These are phyloP conservation scores for Hsuehochloa calcarea DNA, from an alignment of 176 grass and related monocot species.

Conservation along the genomic window DNA sequence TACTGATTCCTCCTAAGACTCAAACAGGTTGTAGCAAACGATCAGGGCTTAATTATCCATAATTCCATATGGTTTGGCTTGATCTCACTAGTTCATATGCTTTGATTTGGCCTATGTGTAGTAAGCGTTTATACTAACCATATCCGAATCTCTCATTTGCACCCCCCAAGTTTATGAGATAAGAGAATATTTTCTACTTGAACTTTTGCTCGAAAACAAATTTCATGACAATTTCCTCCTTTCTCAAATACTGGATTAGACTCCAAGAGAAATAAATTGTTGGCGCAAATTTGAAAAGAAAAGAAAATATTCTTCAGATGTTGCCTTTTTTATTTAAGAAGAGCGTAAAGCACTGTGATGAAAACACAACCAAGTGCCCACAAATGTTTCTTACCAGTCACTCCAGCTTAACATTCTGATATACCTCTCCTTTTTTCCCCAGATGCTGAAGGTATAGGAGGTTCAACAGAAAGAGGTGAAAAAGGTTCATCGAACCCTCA, in stretches of 20 bases:
- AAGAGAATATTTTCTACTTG: not conserved
- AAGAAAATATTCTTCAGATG: not conserved
- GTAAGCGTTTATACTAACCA: too few species aligned
- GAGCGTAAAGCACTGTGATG: not conserved
- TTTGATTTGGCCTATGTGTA: not conserved
- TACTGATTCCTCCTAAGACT: not conserved
- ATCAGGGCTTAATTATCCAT: not conserved
- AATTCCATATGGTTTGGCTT: not conserved
- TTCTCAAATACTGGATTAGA: not conserved
- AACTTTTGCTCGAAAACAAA: not conserved
- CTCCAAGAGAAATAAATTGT: not conserved
- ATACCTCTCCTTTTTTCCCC: not conserved
- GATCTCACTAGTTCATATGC: not conserved
- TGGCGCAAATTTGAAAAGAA: not conserved
- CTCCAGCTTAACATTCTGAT: not conserved
- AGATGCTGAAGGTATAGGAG: slow-evolving; percentile 27
- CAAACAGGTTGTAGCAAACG: not conserved
- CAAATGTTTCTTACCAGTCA: not conserved
- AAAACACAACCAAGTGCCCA: too few species aligned
- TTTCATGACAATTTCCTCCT: not conserved
- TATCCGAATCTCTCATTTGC: not conserved
- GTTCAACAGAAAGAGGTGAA: slow-evolving; percentile 58
- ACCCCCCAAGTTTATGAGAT: not conserved
- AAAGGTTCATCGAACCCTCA: too few species aligned
- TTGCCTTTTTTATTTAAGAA: not conserved